Conservation (phyloP, 306 rosid species). For the Cucumis sativus region Cucumber_9930_V3 NC_026659.2:31430001-31430500, state of each 20-base stretch:
- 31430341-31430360: slow-evolving; percentile 9
- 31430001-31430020: too few relatives aligned
- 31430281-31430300: slow-evolving; percentile 74
- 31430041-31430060: too few relatives aligned
- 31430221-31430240: slow-evolving; percentile 68
- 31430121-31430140: too few relatives aligned
- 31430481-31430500: slow-evolving; percentile 66
- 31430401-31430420: too few relatives aligned
- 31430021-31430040: too few relatives aligned
- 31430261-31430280: slow-evolving; percentile 45
- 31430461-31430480: slow-evolving; percentile 36
- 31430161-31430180: slow-evolving; percentile 50
- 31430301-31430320: slow-evolving; percentile 42
- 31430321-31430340: slow-evolving; percentile 64
- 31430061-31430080: too few relatives aligned
- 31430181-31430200: slow-evolving; percentile 60
- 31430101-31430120: too few relatives aligned
- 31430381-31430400: too few relatives aligned
- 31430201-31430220: slow-evolving; percentile 71
- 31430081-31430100: too few relatives aligned
- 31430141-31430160: slow-evolving; percentile 63
- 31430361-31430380: too few relatives aligned
- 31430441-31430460: neutral
- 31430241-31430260: slow-evolving; percentile 78
- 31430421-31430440: too few relatives aligned